A percentile compares a stretch with the other conserved stretches of the same genome.
Evolutionary conservation across 2,329 filamentous ascomycete genomes (phyloP).

Genomic region (Akanthomyces dipterigenus): DNA sequence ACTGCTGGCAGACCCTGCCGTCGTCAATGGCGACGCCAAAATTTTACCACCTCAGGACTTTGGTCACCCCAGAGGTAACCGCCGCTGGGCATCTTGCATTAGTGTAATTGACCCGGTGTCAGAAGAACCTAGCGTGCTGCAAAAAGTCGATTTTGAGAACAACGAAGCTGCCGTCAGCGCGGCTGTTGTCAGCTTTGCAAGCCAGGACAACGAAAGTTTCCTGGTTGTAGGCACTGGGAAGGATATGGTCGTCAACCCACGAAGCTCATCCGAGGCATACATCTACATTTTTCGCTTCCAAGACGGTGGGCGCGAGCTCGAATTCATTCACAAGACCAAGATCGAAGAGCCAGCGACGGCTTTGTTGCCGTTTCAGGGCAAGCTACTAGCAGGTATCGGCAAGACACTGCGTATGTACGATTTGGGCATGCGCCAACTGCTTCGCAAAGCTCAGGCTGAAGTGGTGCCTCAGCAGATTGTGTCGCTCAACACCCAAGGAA

Average conservation of each 20-base stretch:
- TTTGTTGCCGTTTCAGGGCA: slow-evolving; percentile 88
- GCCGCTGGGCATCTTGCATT: slow-evolving; percentile 94
- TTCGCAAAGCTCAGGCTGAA: slow-evolving; percentile 83
- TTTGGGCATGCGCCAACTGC: slow-evolving; percentile 82
- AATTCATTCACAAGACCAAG: slow-evolving; percentile 95
- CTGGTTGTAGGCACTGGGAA: slow-evolving; percentile 92
- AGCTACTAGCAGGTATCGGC: slow-evolving; percentile 78
- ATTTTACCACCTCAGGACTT: slow-evolving; percentile 75
- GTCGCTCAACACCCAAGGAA: slow-evolving; percentile 82
- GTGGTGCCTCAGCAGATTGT: slow-evolving; percentile 79
- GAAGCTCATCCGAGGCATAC: slow-evolving; percentile 69
- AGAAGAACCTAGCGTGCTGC: slow-evolving; percentile 62
- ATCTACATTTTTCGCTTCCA: slow-evolving; percentile 90
- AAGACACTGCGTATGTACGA: slow-evolving; percentile 82
- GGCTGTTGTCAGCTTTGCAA: slow-evolving; percentile 76
- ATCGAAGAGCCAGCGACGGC: slow-evolving; percentile 84
- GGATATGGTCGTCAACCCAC: slow-evolving; percentile 74
- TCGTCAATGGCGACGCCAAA: slow-evolving; percentile 65
- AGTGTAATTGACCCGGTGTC: slow-evolving; percentile 79
- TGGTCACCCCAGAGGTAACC: slow-evolving; percentile 74
- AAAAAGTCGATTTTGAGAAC: slow-evolving; percentile 73
- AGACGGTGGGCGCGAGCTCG: slow-evolving; percentile 77
- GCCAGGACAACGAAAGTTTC: slow-evolving; percentile 82
- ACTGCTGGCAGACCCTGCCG: slow-evolving; percentile 63
- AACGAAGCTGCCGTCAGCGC: slow-evolving; percentile 91